These are phyloP conservation scores for Penicillium cinerascens DNA, from an alignment of 495 filamentous ascomycete species.

Conservation along the genomic window DNA sequence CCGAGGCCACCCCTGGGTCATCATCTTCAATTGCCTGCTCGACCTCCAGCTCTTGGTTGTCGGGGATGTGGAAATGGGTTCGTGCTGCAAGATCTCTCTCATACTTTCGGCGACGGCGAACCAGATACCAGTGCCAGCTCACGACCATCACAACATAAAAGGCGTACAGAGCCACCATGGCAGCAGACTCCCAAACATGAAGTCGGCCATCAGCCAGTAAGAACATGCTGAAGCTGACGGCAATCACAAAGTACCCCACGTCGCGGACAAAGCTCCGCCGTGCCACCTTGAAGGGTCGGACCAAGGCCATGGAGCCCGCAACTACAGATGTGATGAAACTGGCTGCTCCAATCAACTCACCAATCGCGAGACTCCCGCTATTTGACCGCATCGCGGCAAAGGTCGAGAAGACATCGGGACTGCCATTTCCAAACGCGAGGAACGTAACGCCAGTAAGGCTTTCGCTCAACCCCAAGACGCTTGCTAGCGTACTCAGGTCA, in stretches of 20 bases:
- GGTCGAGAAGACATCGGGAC: constrained; percentile 96
- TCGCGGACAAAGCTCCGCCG: constrained; percentile 87
- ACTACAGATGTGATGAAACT: constrained; percentile 97
- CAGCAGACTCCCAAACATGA: constrained; percentile 79
- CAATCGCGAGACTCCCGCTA: constrained; percentile 91
- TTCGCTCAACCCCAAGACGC: constrained; percentile 86
- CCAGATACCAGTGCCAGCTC: constrained; percentile 84
- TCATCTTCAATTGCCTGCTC: constrained; percentile 69
- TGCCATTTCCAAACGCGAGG: constrained; percentile 97
- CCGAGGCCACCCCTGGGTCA: constrained; percentile 54
- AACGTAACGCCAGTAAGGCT: constrained; percentile 96
- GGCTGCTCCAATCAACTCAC: constrained; percentile 92
- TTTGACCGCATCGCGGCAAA: constrained; percentile 97
- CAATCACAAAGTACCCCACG: constrained; percentile 87
- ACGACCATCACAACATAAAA: constrained; percentile 91
- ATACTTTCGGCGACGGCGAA: constrained; percentile 54
- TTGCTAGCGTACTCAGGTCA: constrained; percentile 89
- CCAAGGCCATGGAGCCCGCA: constrained; percentile 95
- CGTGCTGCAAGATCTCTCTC: constrained; percentile 67
- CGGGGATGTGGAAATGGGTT: constrained; percentile 64
- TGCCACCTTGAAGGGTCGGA: constrained; percentile 87
- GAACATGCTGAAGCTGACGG: constrained; percentile 81
- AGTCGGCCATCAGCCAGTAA: constrained; percentile 84
- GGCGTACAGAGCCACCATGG: constrained; percentile 88
- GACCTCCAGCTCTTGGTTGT: constrained; percentile 67